phyloP scores from a whole-genome alignment of 257 asterid species.

The Datura wrightii region DNA sequence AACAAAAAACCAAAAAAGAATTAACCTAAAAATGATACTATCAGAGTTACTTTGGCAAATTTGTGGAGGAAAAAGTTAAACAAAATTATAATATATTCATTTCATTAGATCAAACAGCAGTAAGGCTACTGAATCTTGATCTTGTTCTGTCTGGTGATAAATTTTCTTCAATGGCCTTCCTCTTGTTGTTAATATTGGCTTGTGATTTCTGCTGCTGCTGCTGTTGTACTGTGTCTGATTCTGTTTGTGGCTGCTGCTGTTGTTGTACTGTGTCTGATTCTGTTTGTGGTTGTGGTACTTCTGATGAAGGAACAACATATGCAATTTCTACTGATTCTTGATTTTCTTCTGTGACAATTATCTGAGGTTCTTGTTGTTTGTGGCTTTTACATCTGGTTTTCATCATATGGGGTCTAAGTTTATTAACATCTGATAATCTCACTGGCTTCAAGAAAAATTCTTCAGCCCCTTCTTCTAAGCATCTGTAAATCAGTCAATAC shows the following conservation, averaged over 20 bases:
- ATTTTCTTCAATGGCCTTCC: constrained; percentile 45
- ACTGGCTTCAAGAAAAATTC: constrained; percentile 49
- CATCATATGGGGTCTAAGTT: constrained; percentile 43
- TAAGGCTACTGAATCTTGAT: constrained; percentile 43
- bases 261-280: neutral
- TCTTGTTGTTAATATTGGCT: constrained; percentile 34
- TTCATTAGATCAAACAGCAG: constrained; percentile 35
- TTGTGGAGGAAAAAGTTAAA: neutral
- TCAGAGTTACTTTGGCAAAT: constrained; percentile 7
- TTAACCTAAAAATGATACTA: neutral
- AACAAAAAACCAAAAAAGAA: constrained; percentile 3
- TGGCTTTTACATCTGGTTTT: constrained; percentile 32
- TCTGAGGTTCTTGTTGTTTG: neutral
- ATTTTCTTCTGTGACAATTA: neutral
- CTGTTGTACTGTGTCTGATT: neutral
- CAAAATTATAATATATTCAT: neutral
- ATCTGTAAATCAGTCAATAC: neutral
- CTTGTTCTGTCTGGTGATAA: constrained; percentile 51
- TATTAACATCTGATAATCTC: constrained; percentile 43
- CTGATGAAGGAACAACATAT: neutral
- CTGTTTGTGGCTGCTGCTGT: neutral
- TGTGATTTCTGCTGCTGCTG: neutral
- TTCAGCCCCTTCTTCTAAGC: constrained; percentile 48
- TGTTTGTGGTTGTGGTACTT: neutral
- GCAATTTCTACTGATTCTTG: neutral